These are phyloP conservation scores for Trichophyton mentagrophytes DNA, from an alignment of 2,329 filamentous ascomycete species.

Conservation along the genomic window DNA sequence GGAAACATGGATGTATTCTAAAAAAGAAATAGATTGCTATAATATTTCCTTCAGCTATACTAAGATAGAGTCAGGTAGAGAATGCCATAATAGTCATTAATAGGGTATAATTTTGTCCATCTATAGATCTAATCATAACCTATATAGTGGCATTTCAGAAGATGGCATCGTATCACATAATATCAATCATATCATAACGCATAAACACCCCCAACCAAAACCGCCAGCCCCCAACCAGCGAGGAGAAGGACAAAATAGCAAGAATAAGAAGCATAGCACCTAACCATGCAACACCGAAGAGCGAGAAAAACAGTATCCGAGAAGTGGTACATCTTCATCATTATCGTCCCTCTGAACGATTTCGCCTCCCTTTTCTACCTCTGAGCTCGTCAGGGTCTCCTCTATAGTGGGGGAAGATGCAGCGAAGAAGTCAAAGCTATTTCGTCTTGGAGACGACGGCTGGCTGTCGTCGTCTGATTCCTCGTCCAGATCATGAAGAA, in stretches of 20 bases:
- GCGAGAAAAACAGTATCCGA: constrained; percentile 1
- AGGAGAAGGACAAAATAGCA: neutral
- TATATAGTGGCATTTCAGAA: neutral
- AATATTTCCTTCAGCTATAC: neutral
- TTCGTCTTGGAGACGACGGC: constrained; percentile 54
- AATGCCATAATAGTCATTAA: neutral
- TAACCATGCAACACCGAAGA: neutral
- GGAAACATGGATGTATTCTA: neutral
- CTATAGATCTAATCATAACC: neutral
- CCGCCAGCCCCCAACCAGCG: neutral
- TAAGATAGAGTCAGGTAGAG: neutral
- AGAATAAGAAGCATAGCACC: neutral
- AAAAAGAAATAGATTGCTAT: neutral
- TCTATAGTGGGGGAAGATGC: neutral
- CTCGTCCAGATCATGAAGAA: constrained; percentile 53
- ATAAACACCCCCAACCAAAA: neutral
- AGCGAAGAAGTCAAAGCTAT: constrained; percentile 47
- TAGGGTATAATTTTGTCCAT: neutral
- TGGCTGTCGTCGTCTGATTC: constrained; percentile 57
- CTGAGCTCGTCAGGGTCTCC: neutral
- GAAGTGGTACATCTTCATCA: neutral
- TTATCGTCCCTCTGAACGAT: neutral
- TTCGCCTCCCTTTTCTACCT: neutral
- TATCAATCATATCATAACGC: neutral
- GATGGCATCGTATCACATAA: neutral